These are phyloP conservation scores for Syncephalastrum monosporum DNA, from an alignment of 371 early-diverging fungal genomes.

Conservation along the genomic window DNA sequence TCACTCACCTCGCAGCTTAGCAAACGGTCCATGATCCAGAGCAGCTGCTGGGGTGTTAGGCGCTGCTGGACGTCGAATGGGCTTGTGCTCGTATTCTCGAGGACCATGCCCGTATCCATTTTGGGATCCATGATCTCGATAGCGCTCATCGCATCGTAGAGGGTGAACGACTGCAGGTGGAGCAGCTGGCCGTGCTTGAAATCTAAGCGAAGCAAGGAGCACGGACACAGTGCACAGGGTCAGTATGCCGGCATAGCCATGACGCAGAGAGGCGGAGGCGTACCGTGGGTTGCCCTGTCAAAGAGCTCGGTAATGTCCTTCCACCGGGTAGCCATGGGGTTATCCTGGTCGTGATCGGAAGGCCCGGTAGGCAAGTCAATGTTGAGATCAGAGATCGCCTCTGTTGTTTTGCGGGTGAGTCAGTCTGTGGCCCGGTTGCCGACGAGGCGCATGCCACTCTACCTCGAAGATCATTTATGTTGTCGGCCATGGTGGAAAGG, in stretches of 20 bases:
- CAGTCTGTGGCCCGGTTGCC: background rate
- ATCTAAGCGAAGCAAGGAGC: slow-evolving; percentile 32
- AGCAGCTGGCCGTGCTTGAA: slow-evolving; percentile 66
- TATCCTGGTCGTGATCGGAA: background rate
- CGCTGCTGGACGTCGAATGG: slow-evolving; percentile 43
- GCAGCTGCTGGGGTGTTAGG: slow-evolving; percentile 43
- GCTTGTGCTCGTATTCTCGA: slow-evolving; percentile 31
- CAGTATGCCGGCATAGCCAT: background rate
- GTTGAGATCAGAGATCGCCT: slow-evolving; percentile 25
- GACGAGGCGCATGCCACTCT: background rate
- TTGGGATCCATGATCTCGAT: slow-evolving; percentile 86
- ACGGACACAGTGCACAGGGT: too few relatives aligned
- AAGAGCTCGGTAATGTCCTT: slow-evolving; percentile 58
- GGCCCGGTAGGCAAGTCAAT: slow-evolving; percentile 15
- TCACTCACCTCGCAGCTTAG: slow-evolving; percentile 58
- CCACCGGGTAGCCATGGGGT: slow-evolving; percentile 31
- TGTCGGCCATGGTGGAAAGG: slow-evolving; percentile 2
- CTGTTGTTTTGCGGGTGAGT: slow-evolving; percentile 3
- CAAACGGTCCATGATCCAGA: slow-evolving; percentile 69
- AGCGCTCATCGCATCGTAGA: slow-evolving; percentile 79
- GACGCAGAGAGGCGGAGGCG: background rate
- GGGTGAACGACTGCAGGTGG: slow-evolving; percentile 56
- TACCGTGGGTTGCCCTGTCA: slow-evolving; percentile 57
- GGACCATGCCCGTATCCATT: slow-evolving; percentile 77
- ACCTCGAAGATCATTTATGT: slow-evolving; percentile 17